Base-by-base conservation (phyloP, 1,284 basidiomycete species). In the Chalciporus sp. region DNA sequence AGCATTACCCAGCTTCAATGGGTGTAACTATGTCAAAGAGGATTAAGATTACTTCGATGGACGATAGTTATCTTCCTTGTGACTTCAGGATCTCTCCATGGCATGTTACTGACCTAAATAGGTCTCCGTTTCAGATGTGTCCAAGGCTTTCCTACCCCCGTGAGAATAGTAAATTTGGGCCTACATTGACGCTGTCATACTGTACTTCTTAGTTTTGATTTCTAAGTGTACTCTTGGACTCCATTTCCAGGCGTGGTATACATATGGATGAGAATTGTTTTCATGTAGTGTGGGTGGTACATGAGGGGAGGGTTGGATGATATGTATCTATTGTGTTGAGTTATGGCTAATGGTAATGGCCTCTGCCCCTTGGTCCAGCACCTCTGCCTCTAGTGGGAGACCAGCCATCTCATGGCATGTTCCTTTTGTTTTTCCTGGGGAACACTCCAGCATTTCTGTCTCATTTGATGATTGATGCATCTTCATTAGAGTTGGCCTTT, bases 61-160 rank as follows among this genome's bases (percentile, higher is more conserved):
- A 42, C 28, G 42, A 35, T 28, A n/a, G n/a, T n/a, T 17, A 17
- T 2, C 33, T 19, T 40, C 26, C 35, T 23, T 2, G 28, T 29
- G 16, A 40, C 48, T 49, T 49, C 26, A 40, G 40, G 35, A 27
- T 49, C 48, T 41, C 37, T 42, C 35, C 40, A 42, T 39, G 48
- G 48, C 35, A n/a, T 7, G 48, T 42, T 28, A 23, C 41, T 4
- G 48, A 42, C 48, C 40, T 49, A 42, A 49, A 49, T 49, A 49
- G 28, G 48, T 42, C 48, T 49, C 40, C 48, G 39, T 14, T 49
- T 42, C 27, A 40, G 28, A 31, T 1, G 29, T 19, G n/a, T 28
- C 35, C 28, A 35, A 29, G 35, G 48, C 48, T 49, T 49, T 49
- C 48, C 48, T 49, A 20, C 26, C 28, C 39, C 14, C 26, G 14